Evolutionary conservation across 2,329 filamentous ascomycete genomes (phyloP), one percentile per base, ranked within the genome.

Genomic region (Fusarium sp.): DNA sequence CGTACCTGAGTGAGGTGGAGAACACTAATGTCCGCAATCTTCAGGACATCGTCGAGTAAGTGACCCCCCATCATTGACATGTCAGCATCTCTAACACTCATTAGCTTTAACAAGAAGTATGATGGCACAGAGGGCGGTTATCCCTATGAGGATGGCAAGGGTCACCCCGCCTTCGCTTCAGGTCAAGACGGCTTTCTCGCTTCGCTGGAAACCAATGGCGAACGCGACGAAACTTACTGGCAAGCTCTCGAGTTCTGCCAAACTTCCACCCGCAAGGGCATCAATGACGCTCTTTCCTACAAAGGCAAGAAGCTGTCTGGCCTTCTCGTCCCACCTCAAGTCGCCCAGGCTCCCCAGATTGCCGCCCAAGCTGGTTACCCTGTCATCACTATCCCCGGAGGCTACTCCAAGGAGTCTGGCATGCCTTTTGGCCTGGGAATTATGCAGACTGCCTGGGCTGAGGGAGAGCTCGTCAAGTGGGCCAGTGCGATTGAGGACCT

Each of bases 361-460:
- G 89, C 91, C 1, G 92, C 92, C 0, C 91, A 94, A 79, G 92
- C 92, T 8, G 91, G 91, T 0, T 94, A 94, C 75, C 92, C 91
- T 0, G 85, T 92, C 75, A 83, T 94, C 53, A 92, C 91, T 0
- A 76, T 94, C 2, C 92, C 92, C 0, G 89, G 85, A 1, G 89
- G 89, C 2, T 80, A 88, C 8, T 82, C 86, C 69, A 79, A 76
- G 15, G 85, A 84, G 6, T 81, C 79, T 4, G 87, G 87, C 9
- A 89, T 91, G 86, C 88, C 88, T 0, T 89, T 88, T 67, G 88
- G 88, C 2, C 76, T 91, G 27, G 87, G 83, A 0, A 81, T 91
- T 77, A 79, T 83, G 78, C 82, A 88, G 55, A 91, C 88, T 2
- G 89, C 88, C 0, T 91, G 86, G 83, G 84, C 82, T 2, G 90